Conservation (phyloP, 805 yeast species). For the Pichia phayaonensis region DNA sequence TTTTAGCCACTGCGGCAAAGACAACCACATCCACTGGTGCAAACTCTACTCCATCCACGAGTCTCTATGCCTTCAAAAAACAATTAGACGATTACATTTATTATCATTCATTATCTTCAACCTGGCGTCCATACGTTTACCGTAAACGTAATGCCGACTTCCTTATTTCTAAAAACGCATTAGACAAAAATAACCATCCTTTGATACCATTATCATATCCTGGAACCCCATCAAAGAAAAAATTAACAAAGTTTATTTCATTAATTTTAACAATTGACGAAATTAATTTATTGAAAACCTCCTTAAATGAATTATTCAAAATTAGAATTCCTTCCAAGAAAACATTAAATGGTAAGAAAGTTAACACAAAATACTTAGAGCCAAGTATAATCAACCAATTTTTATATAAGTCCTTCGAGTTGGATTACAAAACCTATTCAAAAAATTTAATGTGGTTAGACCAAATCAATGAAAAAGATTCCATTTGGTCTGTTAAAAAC, state of each 20-base stretch:
- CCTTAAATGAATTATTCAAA: conserved; percentile 15
- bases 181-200: conserved; percentile 23
- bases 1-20: neutral
- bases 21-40: neutral
- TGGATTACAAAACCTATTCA: conserved; percentile 12
- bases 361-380: conserved; percentile 13
- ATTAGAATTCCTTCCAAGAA: conserved; percentile 4
- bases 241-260: conserved; percentile 21
- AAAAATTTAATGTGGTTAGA: conserved; percentile 17
- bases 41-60: neutral
- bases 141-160: conserved; percentile 18
- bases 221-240: conserved; percentile 22
- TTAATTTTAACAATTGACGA: conserved; percentile 19
- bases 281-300: conserved; percentile 13
- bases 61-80: conserved; percentile 19
- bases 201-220: conserved; percentile 18
- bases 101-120: conserved; percentile 17
- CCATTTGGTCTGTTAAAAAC: conserved; percentile 15
- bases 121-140: conserved; percentile 20
- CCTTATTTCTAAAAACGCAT: conserved; percentile 16
- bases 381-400: conserved; percentile 21
- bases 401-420: conserved; percentile 21
- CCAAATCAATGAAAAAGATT: conserved; percentile 12
- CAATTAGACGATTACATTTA: conserved; percentile 26
- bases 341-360: neutral